These are phyloP conservation scores for Colletotrichum eleusines DNA, from an alignment of 2,329 filamentous ascomycete species.

Conservation along the genomic window DNA sequence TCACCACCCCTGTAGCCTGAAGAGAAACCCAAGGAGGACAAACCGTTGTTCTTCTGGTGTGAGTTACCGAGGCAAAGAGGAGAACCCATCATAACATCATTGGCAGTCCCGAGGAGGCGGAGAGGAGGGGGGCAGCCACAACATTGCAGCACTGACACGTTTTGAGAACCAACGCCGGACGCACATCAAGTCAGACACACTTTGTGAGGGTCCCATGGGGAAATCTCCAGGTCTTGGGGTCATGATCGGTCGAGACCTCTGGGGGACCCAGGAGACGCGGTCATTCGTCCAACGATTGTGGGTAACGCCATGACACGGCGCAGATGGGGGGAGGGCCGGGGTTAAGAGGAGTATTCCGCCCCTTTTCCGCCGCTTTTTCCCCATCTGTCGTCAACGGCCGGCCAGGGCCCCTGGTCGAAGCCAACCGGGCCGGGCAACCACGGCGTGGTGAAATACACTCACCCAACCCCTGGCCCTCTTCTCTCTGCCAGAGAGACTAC, in stretches of 20 bases:
- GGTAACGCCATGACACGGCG: slow-evolving; percentile 9
- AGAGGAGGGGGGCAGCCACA: slow-evolving; percentile 8
- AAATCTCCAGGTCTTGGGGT: slow-evolving; percentile 23
- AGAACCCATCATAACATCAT: slow-evolving; percentile 22
- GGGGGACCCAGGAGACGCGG: slow-evolving; percentile 28
- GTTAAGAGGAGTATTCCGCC: slow-evolving; percentile 10
- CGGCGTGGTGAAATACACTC: slow-evolving; percentile 27
- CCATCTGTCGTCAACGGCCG: slow-evolving; percentile 16
- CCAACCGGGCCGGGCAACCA: slow-evolving; percentile 31
- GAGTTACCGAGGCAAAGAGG: slow-evolving; percentile 34
- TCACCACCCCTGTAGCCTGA: slow-evolving; percentile 5
- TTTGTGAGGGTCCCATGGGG: slow-evolving; percentile 36
- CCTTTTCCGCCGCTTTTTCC: slow-evolving; percentile 34
- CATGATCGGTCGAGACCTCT: slow-evolving; percentile 39
- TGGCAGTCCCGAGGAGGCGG: neutral
- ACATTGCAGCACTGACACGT: slow-evolving; percentile 16
- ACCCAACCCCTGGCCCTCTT: neutral
- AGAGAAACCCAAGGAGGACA: slow-evolving; percentile 8
- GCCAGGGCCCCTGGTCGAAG: slow-evolving; percentile 19
- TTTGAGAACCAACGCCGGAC: slow-evolving; percentile 27
- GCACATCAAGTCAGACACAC: neutral
- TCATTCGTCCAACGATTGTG: slow-evolving; percentile 35
- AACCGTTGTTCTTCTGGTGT: slow-evolving; percentile 26
- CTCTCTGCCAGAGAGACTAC: neutral
- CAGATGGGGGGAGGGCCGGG: slow-evolving; percentile 8